Base-by-base conservation (phyloP, 1,284 basidiomycete genomes). In the Cutaneotrichosporon dermatis region DNA sequence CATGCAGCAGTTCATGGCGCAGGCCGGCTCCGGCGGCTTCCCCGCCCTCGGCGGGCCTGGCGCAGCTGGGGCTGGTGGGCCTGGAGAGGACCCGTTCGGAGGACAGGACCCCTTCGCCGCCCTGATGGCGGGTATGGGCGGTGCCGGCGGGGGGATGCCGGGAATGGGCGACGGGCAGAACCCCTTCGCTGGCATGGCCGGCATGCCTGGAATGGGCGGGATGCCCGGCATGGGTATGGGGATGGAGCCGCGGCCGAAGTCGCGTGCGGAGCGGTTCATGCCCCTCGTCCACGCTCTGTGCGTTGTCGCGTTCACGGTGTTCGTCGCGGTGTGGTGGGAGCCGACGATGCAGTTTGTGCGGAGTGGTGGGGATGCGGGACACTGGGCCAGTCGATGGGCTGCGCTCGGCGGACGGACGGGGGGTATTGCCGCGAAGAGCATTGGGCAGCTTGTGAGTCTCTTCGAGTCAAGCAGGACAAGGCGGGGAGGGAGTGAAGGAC, bases 241-340 rank as follows among this genome's bases (percentile, higher is more conserved):
- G 60, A 43, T 55, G 49, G 54, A 51, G 4, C 37, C 59, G 1
- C 34, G 6, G 13, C 57, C 57, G 37, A 54, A 54, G 25, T 46
- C 53, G 34, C 65, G 64, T 48, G 59, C 67, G 7, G 69, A 72
- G 45, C 66, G 66, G 44, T 58, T 66, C 12, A 73, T 75, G 54
- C 76, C 76, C 1, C n/a, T 77, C 33, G 59, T 76, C 9, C 78
- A 79, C 55, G 57, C 69, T 40, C 25, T 75, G 12, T 60, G 69
- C 6, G 64, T 76, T 11, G 12, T 76, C 7, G 60, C 66, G 3
- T 64, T 79, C n/a, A 67, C 69, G 12, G 40, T 65, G n/a, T 76
- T 77, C 43, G 65, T 70, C 5, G 57, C 74, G 0, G 49, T 60
- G 10, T 75, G 72, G 70, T 79, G 78, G 78, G 78, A 79, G 63